Evolutionary conservation across 306 rosid species (phyloP).

Genomic region (Citrullus amarus): DNA sequence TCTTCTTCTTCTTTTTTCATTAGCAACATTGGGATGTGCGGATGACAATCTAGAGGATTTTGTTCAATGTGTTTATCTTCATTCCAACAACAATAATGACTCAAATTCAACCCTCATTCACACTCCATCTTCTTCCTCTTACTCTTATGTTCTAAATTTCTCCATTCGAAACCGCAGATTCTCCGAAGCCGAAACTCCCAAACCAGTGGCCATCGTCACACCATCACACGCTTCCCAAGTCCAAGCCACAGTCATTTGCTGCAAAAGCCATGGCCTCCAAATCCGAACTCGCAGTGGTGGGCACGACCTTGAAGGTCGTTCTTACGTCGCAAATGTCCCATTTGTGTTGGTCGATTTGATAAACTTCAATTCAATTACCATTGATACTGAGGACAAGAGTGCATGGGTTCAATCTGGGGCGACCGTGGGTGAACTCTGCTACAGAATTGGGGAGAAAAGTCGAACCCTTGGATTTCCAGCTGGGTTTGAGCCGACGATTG

Average conservation of each 20-base stretch:
- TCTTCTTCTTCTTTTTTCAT: neutral
- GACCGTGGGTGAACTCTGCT: neutral
- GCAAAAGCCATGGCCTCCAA: neutral
- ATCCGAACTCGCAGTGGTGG: neutral
- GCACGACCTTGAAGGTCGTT: neutral
- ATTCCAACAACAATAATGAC: neutral
- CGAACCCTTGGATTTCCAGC: neutral
- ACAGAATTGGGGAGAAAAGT: neutral
- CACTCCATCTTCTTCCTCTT: neutral
- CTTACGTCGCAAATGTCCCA: neutral
- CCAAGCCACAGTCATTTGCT: neutral
- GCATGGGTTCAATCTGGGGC: neutral
- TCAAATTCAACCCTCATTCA: neutral
- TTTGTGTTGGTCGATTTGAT: neutral
- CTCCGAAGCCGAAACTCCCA: neutral
- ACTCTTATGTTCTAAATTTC: neutral
- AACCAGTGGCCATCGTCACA: neutral
- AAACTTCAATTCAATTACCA: neutral
- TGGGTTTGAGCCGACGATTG: neutral
- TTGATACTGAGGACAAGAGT: neutral
- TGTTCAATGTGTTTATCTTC: neutral
- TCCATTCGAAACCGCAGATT: neutral
- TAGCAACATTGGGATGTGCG: neutral
- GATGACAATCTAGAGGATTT: neutral
- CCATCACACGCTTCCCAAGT: neutral